These are phyloP conservation scores for Amanita phalloides DNA, from an alignment of 768 basidiomycete genomes.

Conservation along the genomic window DNA sequence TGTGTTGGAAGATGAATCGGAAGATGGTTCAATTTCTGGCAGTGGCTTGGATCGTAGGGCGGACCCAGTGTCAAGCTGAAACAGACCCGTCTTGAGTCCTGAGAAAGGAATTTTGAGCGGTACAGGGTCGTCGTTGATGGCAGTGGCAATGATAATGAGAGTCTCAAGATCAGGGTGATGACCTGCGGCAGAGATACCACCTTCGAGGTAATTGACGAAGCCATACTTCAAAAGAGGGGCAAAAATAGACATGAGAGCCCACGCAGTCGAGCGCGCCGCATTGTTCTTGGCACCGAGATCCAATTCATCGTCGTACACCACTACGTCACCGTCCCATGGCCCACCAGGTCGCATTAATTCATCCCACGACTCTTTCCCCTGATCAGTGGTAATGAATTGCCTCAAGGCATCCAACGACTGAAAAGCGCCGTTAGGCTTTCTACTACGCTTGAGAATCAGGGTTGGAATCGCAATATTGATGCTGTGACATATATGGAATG, in stretches of 20 bases:
- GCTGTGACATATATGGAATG: constrained; percentile 55
- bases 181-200: constrained; percentile 57
- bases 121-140: constrained; percentile 9
- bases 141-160: constrained; percentile 34
- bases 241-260: constrained; percentile 61
- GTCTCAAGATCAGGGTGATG: constrained; percentile 45
- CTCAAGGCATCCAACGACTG: constrained; percentile 58
- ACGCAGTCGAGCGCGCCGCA: constrained; percentile 42
- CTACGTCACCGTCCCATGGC: constrained; percentile 65
- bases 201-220: constrained; percentile 57
- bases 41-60: constrained; percentile 39
- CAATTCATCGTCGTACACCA: constrained; percentile 75
- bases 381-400: constrained; percentile 75
- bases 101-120: constrained; percentile 3
- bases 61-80: constrained; percentile 56
- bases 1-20: constrained; percentile 21
- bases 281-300: constrained; percentile 52
- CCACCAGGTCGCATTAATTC: constrained; percentile 35
- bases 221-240: constrained; percentile 45
- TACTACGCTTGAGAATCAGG: constrained; percentile 78
- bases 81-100: constrained; percentile 33
- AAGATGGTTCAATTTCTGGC: constrained; percentile 47
- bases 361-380: constrained; percentile 67
- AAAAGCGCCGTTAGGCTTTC: constrained; percentile 60
- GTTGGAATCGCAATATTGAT: constrained; percentile 85